These are phyloP conservation scores for Capsicum chinense DNA, from an alignment of 257 asterid species.

Conservation along the genomic window DNA sequence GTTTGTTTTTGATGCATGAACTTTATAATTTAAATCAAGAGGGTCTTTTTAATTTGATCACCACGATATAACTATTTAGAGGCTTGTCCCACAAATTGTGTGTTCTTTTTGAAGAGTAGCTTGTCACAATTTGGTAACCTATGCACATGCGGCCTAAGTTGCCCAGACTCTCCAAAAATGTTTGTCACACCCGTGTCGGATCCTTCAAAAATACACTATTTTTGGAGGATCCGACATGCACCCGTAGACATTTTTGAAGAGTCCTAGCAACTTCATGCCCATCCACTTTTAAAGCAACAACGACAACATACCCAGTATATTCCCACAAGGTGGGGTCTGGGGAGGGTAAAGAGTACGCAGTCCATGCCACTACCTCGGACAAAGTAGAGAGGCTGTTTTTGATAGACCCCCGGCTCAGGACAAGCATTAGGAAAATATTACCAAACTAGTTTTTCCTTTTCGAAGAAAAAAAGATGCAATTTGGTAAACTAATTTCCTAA, in stretches of 20 bases:
- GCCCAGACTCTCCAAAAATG: too few species aligned
- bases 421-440: neutral
- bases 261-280: neutral
- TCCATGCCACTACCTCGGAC: too few species aligned
- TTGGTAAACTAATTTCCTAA: neutral
- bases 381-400: too few species aligned
- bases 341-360: too few species aligned
- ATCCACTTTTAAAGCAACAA: neutral
- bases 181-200: too few species aligned
- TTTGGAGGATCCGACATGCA: too few species aligned
- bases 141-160: neutral
- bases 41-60: neutral
- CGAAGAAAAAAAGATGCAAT: neutral
- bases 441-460: neutral
- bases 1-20: conserved; percentile 47
- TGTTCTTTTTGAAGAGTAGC: neutral
- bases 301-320: too few species aligned
- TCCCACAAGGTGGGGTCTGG: too few species aligned
- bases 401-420: too few species aligned
- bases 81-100: neutral
- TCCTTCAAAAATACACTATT: too few species aligned
- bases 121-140: neutral
- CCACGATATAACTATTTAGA: neutral
- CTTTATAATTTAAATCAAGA: neutral
- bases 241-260: too few species aligned